phyloP scores from a whole-genome alignment of 176 grass and related monocot species.

The Aegilops sharonensis region DNA sequence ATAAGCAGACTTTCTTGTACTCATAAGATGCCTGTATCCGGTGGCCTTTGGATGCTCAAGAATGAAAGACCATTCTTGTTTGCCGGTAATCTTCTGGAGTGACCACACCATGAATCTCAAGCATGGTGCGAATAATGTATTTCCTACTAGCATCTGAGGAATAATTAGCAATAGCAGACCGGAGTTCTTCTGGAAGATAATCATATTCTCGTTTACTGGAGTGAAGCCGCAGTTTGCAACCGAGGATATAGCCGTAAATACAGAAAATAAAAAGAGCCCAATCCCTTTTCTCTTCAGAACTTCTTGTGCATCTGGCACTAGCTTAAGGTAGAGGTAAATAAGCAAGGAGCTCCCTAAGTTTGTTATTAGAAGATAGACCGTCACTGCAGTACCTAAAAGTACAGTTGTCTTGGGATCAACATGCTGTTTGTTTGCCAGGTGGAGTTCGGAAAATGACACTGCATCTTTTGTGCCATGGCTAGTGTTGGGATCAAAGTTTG shows the following conservation, averaged over 20 bases:
- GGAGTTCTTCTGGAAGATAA: constrained; percentile 58
- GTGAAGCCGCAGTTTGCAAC: constrained; percentile 80
- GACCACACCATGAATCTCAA: constrained; percentile 68
- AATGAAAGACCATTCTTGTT: constrained; percentile 58
- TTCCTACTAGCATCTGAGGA: constrained; percentile 61
- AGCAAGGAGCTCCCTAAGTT: constrained; percentile 41
- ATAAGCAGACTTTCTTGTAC: constrained; percentile 33
- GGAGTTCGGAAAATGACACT: not conserved
- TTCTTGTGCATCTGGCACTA: constrained; percentile 42
- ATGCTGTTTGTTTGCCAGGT: not conserved
- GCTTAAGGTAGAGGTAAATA: constrained; percentile 60
- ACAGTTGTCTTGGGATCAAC: constrained; percentile 34
- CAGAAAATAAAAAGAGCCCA: constrained; percentile 47
- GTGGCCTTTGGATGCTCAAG: constrained; percentile 33
- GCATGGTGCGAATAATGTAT: constrained; percentile 58
- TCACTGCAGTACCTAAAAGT: constrained; percentile 47
- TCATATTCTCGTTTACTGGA: constrained; percentile 85
- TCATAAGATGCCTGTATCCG: constrained; percentile 61
- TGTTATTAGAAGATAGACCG: constrained; percentile 46
- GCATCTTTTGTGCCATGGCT: not conserved
- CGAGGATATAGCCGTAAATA: constrained; percentile 68
- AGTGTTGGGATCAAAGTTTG: constrained; percentile 4
- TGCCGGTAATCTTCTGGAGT: constrained; percentile 45
- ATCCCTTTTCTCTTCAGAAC: constrained; percentile 50
- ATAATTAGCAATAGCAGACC: constrained; percentile 57